These are phyloP conservation scores for Saccharum hybrid DNA, from an alignment of 202 grass and related monocot species.

Conservation along the genomic window DNA sequence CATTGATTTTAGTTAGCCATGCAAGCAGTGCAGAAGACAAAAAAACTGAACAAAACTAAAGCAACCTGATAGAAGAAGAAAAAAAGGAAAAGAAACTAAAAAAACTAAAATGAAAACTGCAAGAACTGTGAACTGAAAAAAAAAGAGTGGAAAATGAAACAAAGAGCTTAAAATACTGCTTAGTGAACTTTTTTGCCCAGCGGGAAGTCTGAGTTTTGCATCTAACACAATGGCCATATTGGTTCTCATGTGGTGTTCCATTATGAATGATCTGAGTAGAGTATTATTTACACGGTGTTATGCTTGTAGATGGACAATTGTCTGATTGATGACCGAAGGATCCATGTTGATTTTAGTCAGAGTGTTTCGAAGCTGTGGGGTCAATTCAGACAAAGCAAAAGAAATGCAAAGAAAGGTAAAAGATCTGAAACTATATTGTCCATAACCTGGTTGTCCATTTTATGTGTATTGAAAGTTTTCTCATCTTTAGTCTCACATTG, in stretches of 20 bases:
- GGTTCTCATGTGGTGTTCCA: slow-evolving; percentile 9
- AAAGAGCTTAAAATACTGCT: neutral
- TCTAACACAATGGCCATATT: neutral
- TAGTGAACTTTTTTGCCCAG: neutral
- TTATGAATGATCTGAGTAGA: slow-evolving; percentile 1
- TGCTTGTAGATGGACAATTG: slow-evolving; percentile 93
- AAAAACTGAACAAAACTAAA: neutral
- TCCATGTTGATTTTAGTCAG: slow-evolving; percentile 99
- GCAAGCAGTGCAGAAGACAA: neutral
- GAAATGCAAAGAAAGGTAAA: slow-evolving; percentile 80
- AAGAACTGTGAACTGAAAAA: neutral
- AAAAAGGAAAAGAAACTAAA: neutral
- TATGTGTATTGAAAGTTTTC: slow-evolving; percentile 12
- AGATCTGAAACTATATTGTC: neutral
- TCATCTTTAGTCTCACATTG: slow-evolving; percentile 2
- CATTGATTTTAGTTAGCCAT: neutral
- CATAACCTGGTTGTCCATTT: neutral
- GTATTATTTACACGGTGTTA: slow-evolving; percentile 33
- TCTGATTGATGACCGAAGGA: slow-evolving; percentile 94
- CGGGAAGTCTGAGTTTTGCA: neutral
- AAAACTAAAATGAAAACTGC: slow-evolving; percentile 2
- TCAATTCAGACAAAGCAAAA: slow-evolving; percentile 93
- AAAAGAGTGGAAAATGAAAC: neutral
- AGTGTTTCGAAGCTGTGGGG: slow-evolving; percentile 96
- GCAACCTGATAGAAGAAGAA: neutral